Percentiles rank a stretch among this genome's conserved stretches.
phyloP scores from a whole-genome alignment of 352 stramenopile genomes.

The Phytophthora tubulina region DNA sequence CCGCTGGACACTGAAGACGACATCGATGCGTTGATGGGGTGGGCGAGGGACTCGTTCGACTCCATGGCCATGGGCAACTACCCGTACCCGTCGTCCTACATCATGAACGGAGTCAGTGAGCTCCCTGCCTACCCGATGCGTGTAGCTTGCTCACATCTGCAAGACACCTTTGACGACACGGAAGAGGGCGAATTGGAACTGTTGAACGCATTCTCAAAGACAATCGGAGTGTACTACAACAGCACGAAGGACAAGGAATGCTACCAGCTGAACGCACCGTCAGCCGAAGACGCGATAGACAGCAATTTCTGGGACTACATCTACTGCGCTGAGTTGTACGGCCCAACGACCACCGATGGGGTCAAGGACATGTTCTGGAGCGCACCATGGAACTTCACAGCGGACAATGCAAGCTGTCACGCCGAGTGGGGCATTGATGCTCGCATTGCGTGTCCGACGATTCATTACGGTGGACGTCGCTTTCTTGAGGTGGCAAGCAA shows the following conservation, averaged over 20 bases:
- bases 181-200: conserved; percentile 36
- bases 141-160: conserved; percentile 78
- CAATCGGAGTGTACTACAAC: conserved; percentile 80
- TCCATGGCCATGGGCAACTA: conserved; percentile 97
- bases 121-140: conserved; percentile 92
- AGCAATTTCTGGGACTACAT: conserved; percentile 74
- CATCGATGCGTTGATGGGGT: conserved; percentile 65
- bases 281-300: conserved; percentile 38
- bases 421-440: conserved; percentile 61
- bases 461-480: conserved; percentile 74
- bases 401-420: conserved; percentile 66
- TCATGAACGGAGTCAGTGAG: conserved; percentile 85
- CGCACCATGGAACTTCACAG: conserved; percentile 64
- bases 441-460: conserved; percentile 69
- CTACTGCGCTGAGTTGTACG: conserved; percentile 67
- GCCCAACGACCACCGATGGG: conserved; percentile 53
- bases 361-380: conserved; percentile 90
- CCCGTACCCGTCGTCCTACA: conserved; percentile 95
- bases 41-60: conserved; percentile 85
- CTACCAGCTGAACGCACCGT: conserved; percentile 55
- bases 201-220: conserved; percentile 50
- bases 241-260: conserved; percentile 60
- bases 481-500: conserved; percentile 80
- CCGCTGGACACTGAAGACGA: conserved; percentile 57
- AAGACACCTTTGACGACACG: conserved; percentile 27